A percentile compares a stretch with the other conserved stretches of the same genome.
Evolutionary conservation across 148 eudicot species (phyloP).

Genomic region (Vaccinium darrowii): DNA sequence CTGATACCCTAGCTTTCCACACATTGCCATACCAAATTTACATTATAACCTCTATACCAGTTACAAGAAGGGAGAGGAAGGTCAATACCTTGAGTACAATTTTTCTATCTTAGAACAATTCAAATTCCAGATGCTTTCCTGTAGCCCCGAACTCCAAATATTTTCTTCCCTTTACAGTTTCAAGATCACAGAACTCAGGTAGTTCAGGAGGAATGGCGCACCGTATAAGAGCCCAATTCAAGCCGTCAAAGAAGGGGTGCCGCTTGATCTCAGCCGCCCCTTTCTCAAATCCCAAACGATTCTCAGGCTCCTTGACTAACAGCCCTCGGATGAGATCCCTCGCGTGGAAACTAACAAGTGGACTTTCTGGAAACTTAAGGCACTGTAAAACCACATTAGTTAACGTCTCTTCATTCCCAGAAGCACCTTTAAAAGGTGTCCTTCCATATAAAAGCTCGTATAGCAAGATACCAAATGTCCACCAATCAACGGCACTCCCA

Average conservation of each 20-base stretch:
- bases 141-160: conserved; percentile 36
- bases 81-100: conserved; percentile 4
- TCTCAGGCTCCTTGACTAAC: conserved; percentile 46
- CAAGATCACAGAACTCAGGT: conserved; percentile 48
- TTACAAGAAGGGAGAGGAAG: conserved; percentile 8
- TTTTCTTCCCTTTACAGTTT: conserved; percentile 31
- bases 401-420: conserved; percentile 42
- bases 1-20: conserved; percentile 5
- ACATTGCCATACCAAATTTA: conserved; percentile 17
- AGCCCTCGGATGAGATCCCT: conserved; percentile 40
- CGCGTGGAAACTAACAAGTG: conserved; percentile 46
- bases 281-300: conserved; percentile 39
- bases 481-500: conserved; percentile 56
- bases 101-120: conserved; percentile 46
- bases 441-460: conserved; percentile 39
- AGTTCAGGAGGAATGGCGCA: conserved; percentile 45
- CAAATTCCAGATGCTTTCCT: conserved; percentile 63
- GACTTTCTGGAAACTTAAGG: conserved; percentile 40
- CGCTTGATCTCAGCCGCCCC: conserved; percentile 46
- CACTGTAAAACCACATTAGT: conserved; percentile 46
- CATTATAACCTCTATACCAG: conserved; percentile 15
- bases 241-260: conserved; percentile 47
- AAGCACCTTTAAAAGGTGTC: conserved; percentile 54
- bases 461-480: conserved; percentile 47
- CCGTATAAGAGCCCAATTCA: conserved; percentile 48